A percentile compares a stretch with the other conserved stretches of the same genome.
Evolutionary conservation across 2,329 filamentous ascomycete genomes (phyloP).

Genomic region (Colletotrichum phormii): DNA sequence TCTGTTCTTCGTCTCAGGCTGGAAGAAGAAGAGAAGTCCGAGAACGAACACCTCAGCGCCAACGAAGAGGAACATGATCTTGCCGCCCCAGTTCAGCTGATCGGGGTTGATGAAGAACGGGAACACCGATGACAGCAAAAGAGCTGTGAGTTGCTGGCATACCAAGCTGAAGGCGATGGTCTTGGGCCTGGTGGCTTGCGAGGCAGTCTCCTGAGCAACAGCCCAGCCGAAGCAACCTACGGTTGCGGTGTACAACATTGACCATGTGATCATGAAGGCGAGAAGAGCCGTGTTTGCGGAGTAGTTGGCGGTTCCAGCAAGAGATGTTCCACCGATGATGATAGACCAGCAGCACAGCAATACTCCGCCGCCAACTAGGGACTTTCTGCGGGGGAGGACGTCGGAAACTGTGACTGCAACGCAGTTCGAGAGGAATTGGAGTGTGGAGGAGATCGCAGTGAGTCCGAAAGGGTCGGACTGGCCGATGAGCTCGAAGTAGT

Average conservation of each 20-base stretch:
- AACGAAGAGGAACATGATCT: neutral
- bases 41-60: conserved; percentile 37
- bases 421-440: neutral
- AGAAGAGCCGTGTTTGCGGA: neutral
- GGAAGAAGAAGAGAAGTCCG: conserved; percentile 45
- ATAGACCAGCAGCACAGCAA: neutral
- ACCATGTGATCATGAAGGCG: neutral
- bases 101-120: neutral
- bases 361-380: neutral
- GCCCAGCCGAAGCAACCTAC: neutral
- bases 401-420: neutral
- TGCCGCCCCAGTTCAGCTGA: neutral
- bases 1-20: conserved; percentile 53
- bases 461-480: neutral
- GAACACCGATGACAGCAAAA: neutral
- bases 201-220: neutral
- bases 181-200: neutral
- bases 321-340: neutral
- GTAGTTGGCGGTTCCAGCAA: neutral
- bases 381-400: neutral
- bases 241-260: neutral
- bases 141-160: neutral
- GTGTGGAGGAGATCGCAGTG: neutral
- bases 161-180: neutral
- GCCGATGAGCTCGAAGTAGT: neutral